These are phyloP conservation scores for Aphanomyces astaci DNA, from an alignment of 352 stramenopile genomes.

Conservation along the genomic window DNA sequence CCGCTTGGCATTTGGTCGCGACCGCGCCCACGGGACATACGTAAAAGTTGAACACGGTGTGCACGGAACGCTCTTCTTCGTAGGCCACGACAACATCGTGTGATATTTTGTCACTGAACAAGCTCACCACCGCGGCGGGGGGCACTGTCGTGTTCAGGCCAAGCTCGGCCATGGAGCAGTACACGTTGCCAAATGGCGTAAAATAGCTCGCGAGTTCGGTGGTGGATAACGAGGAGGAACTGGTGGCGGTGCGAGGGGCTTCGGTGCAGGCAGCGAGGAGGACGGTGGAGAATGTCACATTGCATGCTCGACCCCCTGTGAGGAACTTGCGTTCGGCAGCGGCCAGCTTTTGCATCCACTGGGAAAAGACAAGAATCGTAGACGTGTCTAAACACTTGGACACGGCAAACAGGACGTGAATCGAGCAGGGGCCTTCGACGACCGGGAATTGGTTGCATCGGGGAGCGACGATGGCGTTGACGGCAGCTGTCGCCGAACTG, in stretches of 20 bases:
- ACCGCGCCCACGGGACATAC: background rate
- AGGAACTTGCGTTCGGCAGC: conserved; percentile 1
- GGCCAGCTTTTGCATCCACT: conserved; percentile 14
- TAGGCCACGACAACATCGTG: conserved; percentile 11
- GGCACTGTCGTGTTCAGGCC: background rate
- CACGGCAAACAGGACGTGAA: conserved; percentile 14
- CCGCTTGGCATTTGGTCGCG: background rate
- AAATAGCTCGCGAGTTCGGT: background rate
- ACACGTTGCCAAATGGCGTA: conserved; percentile 17
- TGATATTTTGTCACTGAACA: conserved; percentile 4
- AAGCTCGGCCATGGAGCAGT: conserved; percentile 6
- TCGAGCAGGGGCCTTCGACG: background rate
- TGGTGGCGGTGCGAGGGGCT: background rate
- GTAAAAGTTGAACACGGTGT: conserved; percentile 12
- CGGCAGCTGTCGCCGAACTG: background rate
- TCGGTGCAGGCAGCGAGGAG: background rate
- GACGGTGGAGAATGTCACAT: conserved; percentile 12
- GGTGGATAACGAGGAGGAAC: background rate
- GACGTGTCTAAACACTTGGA: conserved; percentile 14
- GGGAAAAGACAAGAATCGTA: background rate
- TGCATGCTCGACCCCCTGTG: conserved; percentile 3
- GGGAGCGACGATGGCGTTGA: background rate
- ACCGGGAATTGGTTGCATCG: conserved; percentile 10
- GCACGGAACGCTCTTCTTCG: background rate
- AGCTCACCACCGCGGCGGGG: conserved; percentile 2